Conservation (phyloP, 2,329 filamentous ascomycete genomes). For the Teratosphaeria destructans region DNA sequence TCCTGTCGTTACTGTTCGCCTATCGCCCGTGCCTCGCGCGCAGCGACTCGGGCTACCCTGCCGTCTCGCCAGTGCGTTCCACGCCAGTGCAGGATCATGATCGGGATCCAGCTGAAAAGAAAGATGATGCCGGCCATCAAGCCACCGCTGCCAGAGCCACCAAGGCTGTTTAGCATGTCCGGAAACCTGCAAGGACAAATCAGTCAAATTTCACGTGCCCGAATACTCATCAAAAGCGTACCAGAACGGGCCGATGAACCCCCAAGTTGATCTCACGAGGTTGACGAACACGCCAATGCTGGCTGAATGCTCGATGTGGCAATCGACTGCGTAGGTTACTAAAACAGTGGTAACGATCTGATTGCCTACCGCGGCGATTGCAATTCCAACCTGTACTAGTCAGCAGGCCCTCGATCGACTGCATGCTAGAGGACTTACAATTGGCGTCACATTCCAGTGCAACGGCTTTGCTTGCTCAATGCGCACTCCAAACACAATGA, state of each 20-base stretch:
- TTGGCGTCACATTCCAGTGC: slow-evolving; percentile 47
- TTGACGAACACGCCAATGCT: slow-evolving; percentile 50
- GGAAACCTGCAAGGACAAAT: slow-evolving; percentile 30
- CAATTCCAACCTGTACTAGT: slow-evolving; percentile 26
- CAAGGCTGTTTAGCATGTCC: slow-evolving; percentile 29
- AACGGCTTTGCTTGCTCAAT: slow-evolving; percentile 33
- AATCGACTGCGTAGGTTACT: slow-evolving; percentile 52
- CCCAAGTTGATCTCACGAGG: slow-evolving; percentile 45
- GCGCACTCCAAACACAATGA: slow-evolving; percentile 46
- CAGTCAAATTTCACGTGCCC: neutral
- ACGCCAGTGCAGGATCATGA: slow-evolving; percentile 13
- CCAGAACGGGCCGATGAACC: slow-evolving; percentile 32
- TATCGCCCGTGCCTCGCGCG: neutral
- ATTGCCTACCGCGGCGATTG: slow-evolving; percentile 43
- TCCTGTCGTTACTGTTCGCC: neutral
- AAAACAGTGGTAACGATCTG: slow-evolving; percentile 34
- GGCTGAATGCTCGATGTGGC: slow-evolving; percentile 42
- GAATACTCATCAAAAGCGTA: no score
- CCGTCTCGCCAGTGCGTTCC: slow-evolving; percentile 2
- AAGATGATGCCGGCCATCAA: slow-evolving; percentile 27
- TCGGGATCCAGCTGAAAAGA: slow-evolving; percentile 16
- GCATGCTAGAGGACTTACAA: slow-evolving; percentile 32
- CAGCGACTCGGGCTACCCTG: neutral
- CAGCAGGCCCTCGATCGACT: slow-evolving; percentile 22
- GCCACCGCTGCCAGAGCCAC: slow-evolving; percentile 27